Percentiles rank a stretch among this genome's conserved stretches.
phyloP scores from a whole-genome alignment of 805 yeast genomes.

The Suhomyces xylopsoci region DNA sequence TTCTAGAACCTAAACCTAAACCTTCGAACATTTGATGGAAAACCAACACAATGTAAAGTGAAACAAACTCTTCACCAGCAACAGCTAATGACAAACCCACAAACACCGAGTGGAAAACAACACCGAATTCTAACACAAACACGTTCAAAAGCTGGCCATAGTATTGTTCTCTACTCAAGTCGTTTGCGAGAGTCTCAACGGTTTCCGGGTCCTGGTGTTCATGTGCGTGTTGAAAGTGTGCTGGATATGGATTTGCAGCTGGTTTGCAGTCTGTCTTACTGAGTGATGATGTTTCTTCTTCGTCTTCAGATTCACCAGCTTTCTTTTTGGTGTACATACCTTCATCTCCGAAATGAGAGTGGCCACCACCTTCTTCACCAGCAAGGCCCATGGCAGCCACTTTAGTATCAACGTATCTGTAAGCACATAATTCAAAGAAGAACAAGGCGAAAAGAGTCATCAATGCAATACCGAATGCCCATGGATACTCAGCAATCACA shows the following conservation, averaged over 20 bases:
- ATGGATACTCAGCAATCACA: constrained; percentile 49
- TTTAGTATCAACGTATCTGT: constrained; percentile 42
- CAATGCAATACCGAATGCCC: constrained; percentile 53
- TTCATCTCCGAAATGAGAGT: constrained; percentile 55
- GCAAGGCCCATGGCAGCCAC: constrained; percentile 17
- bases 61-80: constrained; percentile 70
- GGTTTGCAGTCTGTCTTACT: neutral
- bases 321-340: constrained; percentile 28
- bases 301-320: constrained; percentile 9
- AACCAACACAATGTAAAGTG: constrained; percentile 65
- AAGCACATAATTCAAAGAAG: constrained; percentile 49
- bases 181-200: constrained; percentile 33
- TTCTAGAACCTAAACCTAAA: constrained; percentile 76
- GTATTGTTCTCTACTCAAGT: constrained; percentile 43
- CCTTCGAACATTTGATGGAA: constrained; percentile 87
- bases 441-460: constrained; percentile 52
- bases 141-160: constrained; percentile 56
- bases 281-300: constrained; percentile 9
- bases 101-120: constrained; percentile 79
- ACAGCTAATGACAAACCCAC: constrained; percentile 77
- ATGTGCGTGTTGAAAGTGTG: constrained; percentile 44
- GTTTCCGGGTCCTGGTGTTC: constrained; percentile 45
- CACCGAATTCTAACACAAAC: constrained; percentile 71
- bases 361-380: constrained; percentile 27
- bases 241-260: constrained; percentile 25